phyloP scores from a whole-genome alignment of 108 stramenopile genomes.

The Cylindrotheca fusiformis region DNA sequence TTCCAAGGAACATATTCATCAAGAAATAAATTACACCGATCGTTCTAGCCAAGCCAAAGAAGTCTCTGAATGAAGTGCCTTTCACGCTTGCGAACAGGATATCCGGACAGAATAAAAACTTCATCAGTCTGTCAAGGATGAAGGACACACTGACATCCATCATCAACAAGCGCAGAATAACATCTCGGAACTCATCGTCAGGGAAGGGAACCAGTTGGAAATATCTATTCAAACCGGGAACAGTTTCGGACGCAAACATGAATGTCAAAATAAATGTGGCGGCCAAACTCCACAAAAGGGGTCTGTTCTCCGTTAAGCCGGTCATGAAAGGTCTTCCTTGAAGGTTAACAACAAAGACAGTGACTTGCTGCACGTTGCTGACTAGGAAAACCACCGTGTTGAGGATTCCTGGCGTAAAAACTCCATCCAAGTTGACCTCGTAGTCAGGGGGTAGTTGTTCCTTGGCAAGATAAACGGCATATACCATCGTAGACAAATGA shows the following conservation, averaged over 20 bases:
- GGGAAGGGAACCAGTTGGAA: conserved; percentile 98
- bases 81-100: conserved; percentile 90
- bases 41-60: conserved; percentile 62
- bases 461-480: conserved; percentile 78
- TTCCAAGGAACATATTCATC: conserved; percentile 82
- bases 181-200: conserved; percentile 85
- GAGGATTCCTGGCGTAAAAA: conserved; percentile 91
- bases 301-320: conserved; percentile 93
- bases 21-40: conserved; percentile 72
- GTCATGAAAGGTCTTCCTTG: conserved; percentile 99
- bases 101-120: conserved; percentile 86
- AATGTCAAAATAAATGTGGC: conserved; percentile 86
- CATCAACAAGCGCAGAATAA: conserved; percentile 76
- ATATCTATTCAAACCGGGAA: conserved; percentile 93
- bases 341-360: conserved; percentile 97
- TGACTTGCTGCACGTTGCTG: conserved; percentile 94
- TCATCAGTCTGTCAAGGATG: conserved; percentile 90
- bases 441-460: conserved; percentile 76
- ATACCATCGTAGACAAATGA: conserved; percentile 88
- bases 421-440: conserved; percentile 87
- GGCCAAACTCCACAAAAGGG: conserved; percentile 91
- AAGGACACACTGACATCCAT: conserved; percentile 83
- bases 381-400: conserved; percentile 94
- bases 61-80: conserved; percentile 85
- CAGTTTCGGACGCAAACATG: conserved; percentile 88